Base-by-base conservation (phyloP, 2,329 filamentous ascomycete species). In the Shiraia sp. region DNA sequence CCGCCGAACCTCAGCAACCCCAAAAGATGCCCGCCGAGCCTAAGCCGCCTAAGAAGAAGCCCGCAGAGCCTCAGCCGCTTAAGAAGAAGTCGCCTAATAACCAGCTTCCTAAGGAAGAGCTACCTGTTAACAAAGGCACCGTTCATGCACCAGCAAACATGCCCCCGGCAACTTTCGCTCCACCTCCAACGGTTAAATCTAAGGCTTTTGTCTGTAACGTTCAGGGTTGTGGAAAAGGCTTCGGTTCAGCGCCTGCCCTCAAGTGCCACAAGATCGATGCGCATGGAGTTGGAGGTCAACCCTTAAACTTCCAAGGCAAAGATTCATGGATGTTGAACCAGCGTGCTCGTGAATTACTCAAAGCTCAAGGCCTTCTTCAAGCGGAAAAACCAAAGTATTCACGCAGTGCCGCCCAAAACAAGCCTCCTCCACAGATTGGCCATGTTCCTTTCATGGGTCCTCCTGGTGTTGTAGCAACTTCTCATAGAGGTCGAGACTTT, bases 261-360 rank as follows among this genome's bases (percentile, higher is more conserved):
- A 53, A 49, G 8, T 36, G 48, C 9, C 61, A 66, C 23, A 39
- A 53, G 19, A 17, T 6, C 10, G 60, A 61, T 22, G 47, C 24
- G 6, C 63, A 66, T 26, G 52, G 53, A 12, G 19, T 59, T 13
- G 61, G 57, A 12, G 57, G 59, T 9, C 34, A 45, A 28, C 39
- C 17, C 3, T 24, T 61, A 4, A 57, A 63, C 26, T 15, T 60
- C 1, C 34, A 35, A 8, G 59, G 60, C 2, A 49, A 36, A 7
- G 56, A 59, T 12, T 50, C 53, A 1, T 59, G 51, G 48, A 62
- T 62, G 51, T 49, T 62, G 4, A 40, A 28, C 29, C 49, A 49
- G 19, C 41, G 40, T 2, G 36, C 36, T 19, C 49, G 56, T 10
- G 49, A 59, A 23, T 38, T 49, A n/a, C 32, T 58, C 14, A 46